A percentile compares a stretch with the other conserved stretches of the same genome.
Evolutionary conservation across 805 yeast genomes (phyloP).

Genomic region (Grigorovia humatica): DNA sequence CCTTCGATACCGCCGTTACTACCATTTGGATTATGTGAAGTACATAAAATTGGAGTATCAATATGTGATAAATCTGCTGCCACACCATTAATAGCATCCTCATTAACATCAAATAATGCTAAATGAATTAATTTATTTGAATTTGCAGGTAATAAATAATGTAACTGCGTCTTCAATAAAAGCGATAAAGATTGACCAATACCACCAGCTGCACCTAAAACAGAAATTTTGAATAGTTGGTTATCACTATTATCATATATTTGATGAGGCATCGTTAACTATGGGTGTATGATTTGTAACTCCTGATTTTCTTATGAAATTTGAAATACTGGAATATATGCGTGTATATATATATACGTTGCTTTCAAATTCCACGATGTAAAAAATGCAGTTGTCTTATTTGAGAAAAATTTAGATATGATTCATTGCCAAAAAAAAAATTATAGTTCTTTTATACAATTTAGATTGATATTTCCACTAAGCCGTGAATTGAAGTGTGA

Average conservation of each 20-base stretch:
- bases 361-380: too few relatives aligned
- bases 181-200: constrained; percentile 89
- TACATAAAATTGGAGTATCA: constrained; percentile 42
- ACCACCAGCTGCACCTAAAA: constrained; percentile 89
- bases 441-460: background rate
- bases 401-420: too few relatives aligned
- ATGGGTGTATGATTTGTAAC: background rate
- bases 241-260: constrained; percentile 1
- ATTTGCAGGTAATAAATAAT: constrained; percentile 22
- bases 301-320: background rate
- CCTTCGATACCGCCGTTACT: background rate
- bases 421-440: too few relatives aligned
- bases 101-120: constrained; percentile 76
- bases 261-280: constrained; percentile 15
- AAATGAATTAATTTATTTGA: constrained; percentile 26
- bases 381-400: background rate
- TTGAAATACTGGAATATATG: too few relatives aligned
- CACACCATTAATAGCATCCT: constrained; percentile 55
- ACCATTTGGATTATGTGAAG: background rate
- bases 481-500: background rate
- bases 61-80: constrained; percentile 84
- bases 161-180: constrained; percentile 47
- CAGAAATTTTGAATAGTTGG: constrained; percentile 51
- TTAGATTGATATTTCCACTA: background rate
- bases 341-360: too few relatives aligned